Evolutionary conservation across 805 yeast species (phyloP), one percentile per base, ranked within the genome.

Genomic region (Saccharomycopsis javanensis): DNA sequence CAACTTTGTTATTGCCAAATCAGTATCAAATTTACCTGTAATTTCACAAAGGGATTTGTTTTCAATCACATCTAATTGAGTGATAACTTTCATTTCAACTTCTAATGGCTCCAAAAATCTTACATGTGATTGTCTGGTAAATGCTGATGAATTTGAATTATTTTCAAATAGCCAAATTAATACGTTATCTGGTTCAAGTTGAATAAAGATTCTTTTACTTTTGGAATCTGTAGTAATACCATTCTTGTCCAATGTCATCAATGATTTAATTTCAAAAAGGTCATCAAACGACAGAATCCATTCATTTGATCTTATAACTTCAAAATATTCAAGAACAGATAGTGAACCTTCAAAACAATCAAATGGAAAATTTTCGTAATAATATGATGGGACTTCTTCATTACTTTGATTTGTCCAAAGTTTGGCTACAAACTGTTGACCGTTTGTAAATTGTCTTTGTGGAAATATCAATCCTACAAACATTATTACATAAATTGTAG

Each of bases 351-450:
- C 11, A 7, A 27, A 15, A 20, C 46, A 25, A 16, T 42, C 45
- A 18, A 30, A 56, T 4, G 58, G 58, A 25, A 56, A 56, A 11
- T 42, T 42, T n/a, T 56, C 53, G n/a, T 56, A 51, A 42, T 42
- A 42, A 20, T 20, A 42, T 11, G 48, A 20, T 6, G 20, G 25
- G 5, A 30, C 28, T 4, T 27, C 37, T 8, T 42, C 34, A 13
- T 8, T 16, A 16, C 20, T 37, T 23, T 20, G 6, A 7, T 15
- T 15, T 15, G 13, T 1, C 58, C 58, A 56, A 8, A 56, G 27
- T 16, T 51, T 52, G 3, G 58, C 46, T 3, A 56, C 51, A 34
- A 56, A 51, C 7, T 55, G 58, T n/a, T 56, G 48, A 16, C 58
- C 58, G 23, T 42, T 52, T 11, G 58, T 45, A 23, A 56, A 52